phyloP scores from a whole-genome alignment of 129 eudicot species.

The carrot (Daucus carota) region DNA sequence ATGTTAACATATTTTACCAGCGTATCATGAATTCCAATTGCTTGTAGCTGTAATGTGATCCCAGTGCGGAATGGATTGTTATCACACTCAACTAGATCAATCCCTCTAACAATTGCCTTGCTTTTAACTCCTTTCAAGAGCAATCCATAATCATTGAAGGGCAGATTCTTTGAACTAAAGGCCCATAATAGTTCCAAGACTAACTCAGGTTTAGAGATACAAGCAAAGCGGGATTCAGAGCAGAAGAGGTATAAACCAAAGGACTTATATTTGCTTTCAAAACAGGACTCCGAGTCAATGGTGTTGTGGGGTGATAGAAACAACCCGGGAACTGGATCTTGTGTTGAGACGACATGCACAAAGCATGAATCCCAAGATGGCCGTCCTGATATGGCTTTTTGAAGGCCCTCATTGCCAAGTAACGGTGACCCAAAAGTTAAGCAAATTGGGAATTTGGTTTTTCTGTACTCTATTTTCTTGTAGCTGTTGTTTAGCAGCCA shows the following conservation, averaged over 20 bases:
- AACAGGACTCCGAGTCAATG: neutral
- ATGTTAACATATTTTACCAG: constrained; percentile 7
- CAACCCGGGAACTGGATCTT: constrained; percentile 28
- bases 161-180: neutral
- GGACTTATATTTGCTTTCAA: constrained; percentile 21
- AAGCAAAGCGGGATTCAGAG: constrained; percentile 27
- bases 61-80: constrained; percentile 22
- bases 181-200: constrained; percentile 21
- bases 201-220: constrained; percentile 34
- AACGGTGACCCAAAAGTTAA: constrained; percentile 62
- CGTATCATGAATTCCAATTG: constrained; percentile 14
- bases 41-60: constrained; percentile 27
- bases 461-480: neutral
- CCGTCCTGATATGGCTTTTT: constrained; percentile 32
- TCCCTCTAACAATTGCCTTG: constrained; percentile 26
- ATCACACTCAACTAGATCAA: neutral
- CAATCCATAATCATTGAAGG: constrained; percentile 14
- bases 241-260: constrained; percentile 40
- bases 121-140: constrained; percentile 17
- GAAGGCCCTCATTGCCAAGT: constrained; percentile 31
- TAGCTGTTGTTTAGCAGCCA: constrained; percentile 27
- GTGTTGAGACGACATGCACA: constrained; percentile 33
- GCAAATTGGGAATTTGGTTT: constrained; percentile 34
- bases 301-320: constrained; percentile 11
- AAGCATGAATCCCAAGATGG: constrained; percentile 41